A percentile compares a stretch with the other conserved stretches of the same genome.
Evolutionary conservation across 305 asterid genomes (phyloP).

Genomic region (Fraxinus dipetala): DNA sequence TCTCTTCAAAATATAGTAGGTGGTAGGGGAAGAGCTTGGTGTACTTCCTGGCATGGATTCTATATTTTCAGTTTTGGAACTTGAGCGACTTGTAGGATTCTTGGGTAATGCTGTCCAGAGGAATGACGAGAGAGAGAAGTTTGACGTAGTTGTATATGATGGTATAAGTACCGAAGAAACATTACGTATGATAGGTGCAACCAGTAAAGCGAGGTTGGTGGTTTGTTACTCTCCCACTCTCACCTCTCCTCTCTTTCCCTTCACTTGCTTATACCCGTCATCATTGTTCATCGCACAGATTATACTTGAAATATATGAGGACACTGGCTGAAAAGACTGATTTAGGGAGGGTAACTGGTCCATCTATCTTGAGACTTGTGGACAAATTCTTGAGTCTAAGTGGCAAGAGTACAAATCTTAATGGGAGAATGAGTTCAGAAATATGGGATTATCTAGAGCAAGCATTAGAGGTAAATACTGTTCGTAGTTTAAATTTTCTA

Average conservation of each 20-base stretch:
- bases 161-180: constrained; percentile 87
- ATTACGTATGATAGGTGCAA: constrained; percentile 75
- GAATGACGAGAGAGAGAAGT: constrained; percentile 40
- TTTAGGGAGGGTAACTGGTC: constrained; percentile 81
- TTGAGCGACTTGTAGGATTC: constrained; percentile 60
- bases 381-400: constrained; percentile 68
- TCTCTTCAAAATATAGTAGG: constrained; percentile 48
- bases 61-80: constrained; percentile 71
- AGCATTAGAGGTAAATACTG: constrained; percentile 52
- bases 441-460: constrained; percentile 71
- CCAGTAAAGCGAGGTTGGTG: constrained; percentile 69
- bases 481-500: constrained; percentile 15
- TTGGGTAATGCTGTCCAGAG: constrained; percentile 31
- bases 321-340: constrained; percentile 86
- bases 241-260: neutral
- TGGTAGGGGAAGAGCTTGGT: constrained; percentile 94
- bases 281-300: constrained; percentile 36
- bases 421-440: constrained; percentile 72
- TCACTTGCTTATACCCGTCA: constrained; percentile 17
- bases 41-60: constrained; percentile 98
- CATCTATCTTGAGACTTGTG: constrained; percentile 76
- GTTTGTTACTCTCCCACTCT: constrained; percentile 6
- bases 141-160: constrained; percentile 72
- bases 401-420: constrained; percentile 45
- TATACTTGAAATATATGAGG: constrained; percentile 77